Percentiles rank a stretch among this genome's conserved stretches.
These are phyloP conservation scores for Takashimella koratensis DNA, from an alignment of 1,284 basidiomycete genomes.

Conservation along the genomic window DNA sequence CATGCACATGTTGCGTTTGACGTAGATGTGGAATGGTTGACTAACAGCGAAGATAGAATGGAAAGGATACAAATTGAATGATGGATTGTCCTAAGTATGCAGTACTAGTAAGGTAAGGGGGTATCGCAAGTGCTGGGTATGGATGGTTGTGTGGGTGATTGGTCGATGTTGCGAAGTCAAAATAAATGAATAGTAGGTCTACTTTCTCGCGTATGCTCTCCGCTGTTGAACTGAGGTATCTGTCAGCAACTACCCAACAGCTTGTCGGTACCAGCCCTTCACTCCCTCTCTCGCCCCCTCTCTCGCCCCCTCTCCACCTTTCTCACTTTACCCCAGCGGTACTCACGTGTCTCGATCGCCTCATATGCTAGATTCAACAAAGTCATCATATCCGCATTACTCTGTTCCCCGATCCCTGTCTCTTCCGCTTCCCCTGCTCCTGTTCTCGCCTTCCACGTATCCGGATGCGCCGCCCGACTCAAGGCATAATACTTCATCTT, in stretches of 20 bases:
- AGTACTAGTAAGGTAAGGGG: no score
- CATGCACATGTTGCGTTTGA: no score
- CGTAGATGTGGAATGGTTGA: no score
- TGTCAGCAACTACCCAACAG: no score
- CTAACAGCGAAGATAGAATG: no score
- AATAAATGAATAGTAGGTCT: background rate
- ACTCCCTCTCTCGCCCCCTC: no score
- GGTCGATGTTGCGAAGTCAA: no score
- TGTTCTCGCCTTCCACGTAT: background rate
- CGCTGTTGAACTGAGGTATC: background rate
- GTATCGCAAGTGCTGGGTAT: no score
- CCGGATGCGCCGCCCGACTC: conserved; percentile 10
- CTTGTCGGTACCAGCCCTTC: no score
- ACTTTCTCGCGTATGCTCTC: background rate
- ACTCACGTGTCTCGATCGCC: background rate
- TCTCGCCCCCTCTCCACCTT: no score
- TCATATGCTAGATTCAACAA: background rate
- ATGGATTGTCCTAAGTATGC: background rate
- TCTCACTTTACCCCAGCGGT: no score
- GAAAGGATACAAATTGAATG: background rate
- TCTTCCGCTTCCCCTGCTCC: background rate
- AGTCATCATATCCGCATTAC: background rate
- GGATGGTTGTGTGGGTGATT: no score
- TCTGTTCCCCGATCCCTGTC: background rate
- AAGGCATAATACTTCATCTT: background rate